Evolutionary conservation across 805 yeast genomes (phyloP), one percentile per base, ranked within the genome.

Genomic region (Candida pseudoglaebosa): DNA sequence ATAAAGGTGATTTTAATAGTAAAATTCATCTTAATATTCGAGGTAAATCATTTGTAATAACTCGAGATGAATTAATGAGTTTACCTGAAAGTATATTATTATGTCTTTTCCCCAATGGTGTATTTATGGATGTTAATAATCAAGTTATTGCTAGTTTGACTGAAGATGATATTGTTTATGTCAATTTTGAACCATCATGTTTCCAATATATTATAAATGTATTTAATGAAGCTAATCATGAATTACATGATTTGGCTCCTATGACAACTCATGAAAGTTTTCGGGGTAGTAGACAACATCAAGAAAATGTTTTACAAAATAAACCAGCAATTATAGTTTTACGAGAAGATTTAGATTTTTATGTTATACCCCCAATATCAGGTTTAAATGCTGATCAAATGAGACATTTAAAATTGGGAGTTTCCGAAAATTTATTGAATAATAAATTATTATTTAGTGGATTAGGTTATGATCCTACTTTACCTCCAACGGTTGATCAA

Each of bases 271-370:
- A 56, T 38, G 49, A 47, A 4, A 49, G 57, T 19, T 48, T 47
- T 28, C 37, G 39, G 7, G 44, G 36, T 9, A 39, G 42, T 13
- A 36, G 44, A 22, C 45, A 38, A 31, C 40, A 37, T 21, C 61
- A 49, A 32, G 59, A 55, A 19, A 80, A 78, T 33, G 78, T 89
- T 3, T 66, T 90, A 44, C 80, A 77, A 46, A 80, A 78, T 44
- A 84, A 87, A 48, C 99, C 98, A 0, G 83, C 96, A 1, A 82
- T 93, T 32, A 88, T 93, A 40, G 96, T 91, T 3, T 70, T 93
- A 39, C 72, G 97, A 45, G 99, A 93, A 59, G 99, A 93, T 61
- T 71, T 93, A 48, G 99, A 93, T 57, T 93, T 78, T 62, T 93
- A 90, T 60, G 86, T 95, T 46, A 81, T 93, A 13, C 95, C 96